Evolutionary conservation across 805 yeast genomes (phyloP).

Genomic region (Sugiyamaella floridensis): DNA sequence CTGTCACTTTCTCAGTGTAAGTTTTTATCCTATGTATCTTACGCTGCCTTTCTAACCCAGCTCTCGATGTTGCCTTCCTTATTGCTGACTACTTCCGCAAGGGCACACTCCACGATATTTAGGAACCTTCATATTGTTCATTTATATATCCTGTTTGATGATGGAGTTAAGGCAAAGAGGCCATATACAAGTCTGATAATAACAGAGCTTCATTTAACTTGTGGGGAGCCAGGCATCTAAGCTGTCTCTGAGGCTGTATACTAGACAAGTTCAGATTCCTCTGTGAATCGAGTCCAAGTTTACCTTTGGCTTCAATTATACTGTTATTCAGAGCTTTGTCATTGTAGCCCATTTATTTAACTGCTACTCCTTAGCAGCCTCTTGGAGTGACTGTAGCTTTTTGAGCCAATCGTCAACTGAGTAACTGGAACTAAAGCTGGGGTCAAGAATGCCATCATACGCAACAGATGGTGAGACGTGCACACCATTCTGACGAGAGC

Average conservation of each 20-base stretch:
- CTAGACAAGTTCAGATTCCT: neutral
- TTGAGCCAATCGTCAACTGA: constrained; percentile 39
- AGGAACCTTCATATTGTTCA: neutral
- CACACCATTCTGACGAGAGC: constrained; percentile 67
- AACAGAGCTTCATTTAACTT: too few relatives aligned
- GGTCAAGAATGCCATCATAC: constrained; percentile 58
- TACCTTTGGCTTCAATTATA: too few relatives aligned
- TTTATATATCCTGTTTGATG: too few relatives aligned
- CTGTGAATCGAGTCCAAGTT: too few relatives aligned
- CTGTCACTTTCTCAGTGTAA: constrained; percentile 31
- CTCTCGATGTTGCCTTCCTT: constrained; percentile 36
- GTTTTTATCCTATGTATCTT: constrained; percentile 9
- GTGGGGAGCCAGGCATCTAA: too few relatives aligned
- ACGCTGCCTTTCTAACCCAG: neutral
- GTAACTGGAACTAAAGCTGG: constrained; percentile 56
- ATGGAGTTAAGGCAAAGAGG: too few relatives aligned
- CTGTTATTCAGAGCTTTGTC: too few relatives aligned
- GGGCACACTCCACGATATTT: constrained; percentile 1
- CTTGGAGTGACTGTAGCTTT: constrained; percentile 15
- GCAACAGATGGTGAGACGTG: constrained; percentile 82
- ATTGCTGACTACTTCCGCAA: constrained; percentile 32
- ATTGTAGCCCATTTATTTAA: neutral
- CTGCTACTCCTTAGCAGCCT: constrained; percentile 6
- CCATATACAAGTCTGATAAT: too few relatives aligned
- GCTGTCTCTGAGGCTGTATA: too few relatives aligned